Evolutionary conservation across 331 rosid genomes (phyloP).

Genomic region (Acacia concinna): DNA sequence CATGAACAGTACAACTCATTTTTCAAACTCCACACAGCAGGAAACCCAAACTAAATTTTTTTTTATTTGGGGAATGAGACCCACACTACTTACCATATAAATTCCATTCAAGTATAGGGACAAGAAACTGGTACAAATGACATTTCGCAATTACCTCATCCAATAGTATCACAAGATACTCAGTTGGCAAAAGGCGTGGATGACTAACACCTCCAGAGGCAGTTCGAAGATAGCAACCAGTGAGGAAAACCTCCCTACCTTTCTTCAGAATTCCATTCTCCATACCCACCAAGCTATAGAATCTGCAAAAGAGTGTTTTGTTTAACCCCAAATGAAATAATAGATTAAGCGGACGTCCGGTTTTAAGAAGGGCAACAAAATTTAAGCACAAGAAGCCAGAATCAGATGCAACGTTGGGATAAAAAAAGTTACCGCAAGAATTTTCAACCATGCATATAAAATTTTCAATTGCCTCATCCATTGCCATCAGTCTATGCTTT

Average conservation of each 20-base stretch:
- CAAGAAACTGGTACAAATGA: background rate
- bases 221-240: conserved; percentile 92
- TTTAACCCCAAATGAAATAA: conserved; percentile 30
- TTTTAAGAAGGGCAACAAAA: background rate
- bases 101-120: conserved; percentile 22
- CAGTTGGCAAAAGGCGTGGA: conserved; percentile 89
- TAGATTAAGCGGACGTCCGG: conserved; percentile 11
- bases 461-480: background rate
- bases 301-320: conserved; percentile 42
- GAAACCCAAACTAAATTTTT: background rate
- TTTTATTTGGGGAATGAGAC: background rate
- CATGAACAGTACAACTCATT: background rate
- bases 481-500: conserved; percentile 14
- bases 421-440: background rate
- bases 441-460: background rate
- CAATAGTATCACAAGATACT: conserved; percentile 73
- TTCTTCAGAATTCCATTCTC: conserved; percentile 71
- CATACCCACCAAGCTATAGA: conserved; percentile 60
- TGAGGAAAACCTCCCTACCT: conserved; percentile 86
- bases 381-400: background rate
- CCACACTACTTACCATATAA: background rate
- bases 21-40: background rate
- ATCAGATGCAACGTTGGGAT: background rate
- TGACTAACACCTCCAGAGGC: conserved; percentile 61
- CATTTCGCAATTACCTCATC: conserved; percentile 65